Conservation (phyloP, 148 eudicot genomes). For the Hydrangea macrophylla region DNA sequence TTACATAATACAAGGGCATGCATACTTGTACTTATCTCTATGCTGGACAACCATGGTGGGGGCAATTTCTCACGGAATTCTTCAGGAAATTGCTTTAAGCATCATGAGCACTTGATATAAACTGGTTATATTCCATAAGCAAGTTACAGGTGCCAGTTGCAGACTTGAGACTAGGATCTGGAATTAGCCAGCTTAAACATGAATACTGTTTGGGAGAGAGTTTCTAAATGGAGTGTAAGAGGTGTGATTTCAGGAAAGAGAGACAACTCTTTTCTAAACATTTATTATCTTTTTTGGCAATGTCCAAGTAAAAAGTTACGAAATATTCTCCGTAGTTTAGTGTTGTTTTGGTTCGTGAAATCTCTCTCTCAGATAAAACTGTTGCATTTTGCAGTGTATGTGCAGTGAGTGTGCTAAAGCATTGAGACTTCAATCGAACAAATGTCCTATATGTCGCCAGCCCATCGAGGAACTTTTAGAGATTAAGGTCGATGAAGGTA, state of each 20-base stretch:
- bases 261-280: neutral
- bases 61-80: neutral
- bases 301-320: neutral
- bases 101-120: neutral
- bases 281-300: neutral
- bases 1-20: neutral
- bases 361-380: neutral
- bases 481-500: constrained; percentile 34
- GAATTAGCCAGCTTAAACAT: neutral
- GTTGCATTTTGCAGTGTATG: constrained; percentile 40
- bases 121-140: neutral
- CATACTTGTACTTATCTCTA: neutral
- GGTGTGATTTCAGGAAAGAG: neutral
- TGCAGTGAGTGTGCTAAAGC: constrained; percentile 60
- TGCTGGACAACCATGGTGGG: neutral
- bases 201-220: neutral
- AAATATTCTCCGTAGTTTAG: neutral
- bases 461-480: constrained; percentile 42
- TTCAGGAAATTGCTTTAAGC: neutral
- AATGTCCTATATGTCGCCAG: constrained; percentile 60
- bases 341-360: neutral
- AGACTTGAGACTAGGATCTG: neutral
- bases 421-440: constrained; percentile 41
- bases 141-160: neutral
- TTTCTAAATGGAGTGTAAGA: neutral